phyloP scores from a whole-genome alignment of 768 basidiomycete genomes.

The Fistulinella prunicolor region DNA sequence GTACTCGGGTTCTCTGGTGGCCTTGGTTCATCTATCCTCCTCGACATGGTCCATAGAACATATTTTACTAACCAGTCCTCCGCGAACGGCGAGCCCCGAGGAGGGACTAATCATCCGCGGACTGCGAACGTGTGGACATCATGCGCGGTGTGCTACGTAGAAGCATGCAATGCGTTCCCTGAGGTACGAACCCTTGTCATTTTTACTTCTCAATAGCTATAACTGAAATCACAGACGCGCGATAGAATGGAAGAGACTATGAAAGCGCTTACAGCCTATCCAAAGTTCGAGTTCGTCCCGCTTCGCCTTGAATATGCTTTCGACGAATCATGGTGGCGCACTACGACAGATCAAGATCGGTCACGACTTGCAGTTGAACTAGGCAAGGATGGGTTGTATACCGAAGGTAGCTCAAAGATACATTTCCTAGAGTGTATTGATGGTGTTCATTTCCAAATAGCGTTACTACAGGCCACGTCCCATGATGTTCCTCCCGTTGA shows the following conservation, averaged over 20 bases:
- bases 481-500: slow-evolving; percentile 19
- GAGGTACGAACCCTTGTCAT: slow-evolving; percentile 43
- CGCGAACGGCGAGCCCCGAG: slow-evolving; percentile 34
- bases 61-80: slow-evolving; percentile 44
- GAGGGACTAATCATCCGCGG: slow-evolving; percentile 66
- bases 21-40: slow-evolving; percentile 66
- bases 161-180: slow-evolving; percentile 57
- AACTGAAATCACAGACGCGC: slow-evolving; percentile 39
- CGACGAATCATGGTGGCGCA: slow-evolving; percentile 63
- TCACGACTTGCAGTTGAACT: slow-evolving; percentile 45
- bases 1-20: slow-evolving; percentile 77
- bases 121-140: slow-evolving; percentile 60
- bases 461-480: slow-evolving; percentile 17
- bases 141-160: slow-evolving; percentile 66
- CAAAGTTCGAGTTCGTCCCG: slow-evolving; percentile 54
- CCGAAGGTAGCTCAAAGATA: slow-evolving; percentile 23
- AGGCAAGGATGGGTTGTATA: slow-evolving; percentile 47
- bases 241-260: slow-evolving; percentile 55
- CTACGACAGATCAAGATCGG: slow-evolving; percentile 27
- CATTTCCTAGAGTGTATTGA: background rate
- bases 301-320: slow-evolving; percentile 75
- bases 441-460: slow-evolving; percentile 14
- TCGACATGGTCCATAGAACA: slow-evolving; percentile 61
- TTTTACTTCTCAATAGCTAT: background rate
- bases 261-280: slow-evolving; percentile 45